Conservation (phyloP, 2,329 filamentous ascomycete genomes). For the Phialophora macrospora region DNA sequence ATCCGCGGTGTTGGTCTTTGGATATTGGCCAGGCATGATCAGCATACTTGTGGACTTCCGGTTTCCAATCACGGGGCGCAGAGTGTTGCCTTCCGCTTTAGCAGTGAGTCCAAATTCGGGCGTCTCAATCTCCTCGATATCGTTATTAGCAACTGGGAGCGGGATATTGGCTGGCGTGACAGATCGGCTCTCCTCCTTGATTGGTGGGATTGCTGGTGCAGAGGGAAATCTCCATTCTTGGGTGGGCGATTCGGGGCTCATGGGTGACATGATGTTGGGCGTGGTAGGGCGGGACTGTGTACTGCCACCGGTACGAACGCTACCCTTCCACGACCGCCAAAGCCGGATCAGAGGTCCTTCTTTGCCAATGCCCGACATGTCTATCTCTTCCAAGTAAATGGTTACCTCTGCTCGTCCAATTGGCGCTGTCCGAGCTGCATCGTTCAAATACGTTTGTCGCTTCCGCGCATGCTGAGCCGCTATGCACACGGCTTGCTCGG, state of each 20-base stretch:
- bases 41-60: slow-evolving; percentile 35
- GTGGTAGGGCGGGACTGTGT: slow-evolving; percentile 56
- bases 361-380: slow-evolving; percentile 90
- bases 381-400: slow-evolving; percentile 83
- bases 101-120: slow-evolving; percentile 61
- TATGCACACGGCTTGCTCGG: slow-evolving; percentile 85
- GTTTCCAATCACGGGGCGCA: slow-evolving; percentile 20
- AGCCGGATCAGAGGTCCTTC: slow-evolving; percentile 85
- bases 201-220: slow-evolving; percentile 41
- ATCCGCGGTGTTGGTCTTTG: slow-evolving; percentile 8
- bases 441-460: slow-evolving; percentile 57
- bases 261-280: slow-evolving; percentile 39
- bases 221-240: slow-evolving; percentile 44
- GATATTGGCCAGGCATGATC: slow-evolving; percentile 35
- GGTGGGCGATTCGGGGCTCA: slow-evolving; percentile 43
- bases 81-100: slow-evolving; percentile 4
- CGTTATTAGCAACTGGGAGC: slow-evolving; percentile 69
- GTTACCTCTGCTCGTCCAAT: slow-evolving; percentile 56
- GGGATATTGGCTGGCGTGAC: slow-evolving; percentile 63
- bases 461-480: slow-evolving; percentile 82
- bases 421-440: slow-evolving; percentile 58
- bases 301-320: slow-evolving; percentile 60
- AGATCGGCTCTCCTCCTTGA: slow-evolving; percentile 38
- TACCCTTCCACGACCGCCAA: slow-evolving; percentile 96
- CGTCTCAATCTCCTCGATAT: slow-evolving; percentile 80